Percentiles rank a stretch among this genome's conserved stretches.
Conservation (phyloP, 2,329 filamentous ascomycete genomes). For the Arthrobotrys pseudoclavata region DNA sequence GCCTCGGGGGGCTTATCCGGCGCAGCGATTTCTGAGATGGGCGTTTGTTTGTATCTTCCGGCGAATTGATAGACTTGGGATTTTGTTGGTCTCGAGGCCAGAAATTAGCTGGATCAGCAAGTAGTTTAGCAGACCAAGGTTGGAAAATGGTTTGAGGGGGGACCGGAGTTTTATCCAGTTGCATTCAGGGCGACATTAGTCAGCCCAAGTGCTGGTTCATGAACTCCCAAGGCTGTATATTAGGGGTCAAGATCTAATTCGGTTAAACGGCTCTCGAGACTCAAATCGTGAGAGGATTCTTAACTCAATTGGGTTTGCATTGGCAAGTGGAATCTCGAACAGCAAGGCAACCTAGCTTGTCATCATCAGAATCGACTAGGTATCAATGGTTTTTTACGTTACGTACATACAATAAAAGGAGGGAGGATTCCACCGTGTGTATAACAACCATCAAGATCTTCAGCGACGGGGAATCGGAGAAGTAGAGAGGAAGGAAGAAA, state of each 20-base stretch:
- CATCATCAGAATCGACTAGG: slow-evolving; percentile 17
- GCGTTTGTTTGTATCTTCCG: slow-evolving; percentile 17
- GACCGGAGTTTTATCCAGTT: neutral
- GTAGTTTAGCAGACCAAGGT: neutral
- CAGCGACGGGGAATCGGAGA: slow-evolving; percentile 1
- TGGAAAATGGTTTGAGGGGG: neutral
- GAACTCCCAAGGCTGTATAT: neutral
- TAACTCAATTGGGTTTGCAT: neutral
- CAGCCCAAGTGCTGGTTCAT: too few species aligned
- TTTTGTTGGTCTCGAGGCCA: too few species aligned
- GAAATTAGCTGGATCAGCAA: neutral
- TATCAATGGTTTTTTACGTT: slow-evolving; percentile 8
- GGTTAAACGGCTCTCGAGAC: neutral
- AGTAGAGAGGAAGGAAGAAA: neutral
- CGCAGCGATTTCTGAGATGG: neutral
- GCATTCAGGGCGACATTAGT: too few species aligned
- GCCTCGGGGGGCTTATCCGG: neutral
- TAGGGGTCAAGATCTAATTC: neutral
- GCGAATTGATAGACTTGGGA: neutral
- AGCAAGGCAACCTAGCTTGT: slow-evolving; percentile 7
- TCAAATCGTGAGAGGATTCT: neutral
- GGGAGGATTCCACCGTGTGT: slow-evolving; percentile 21
- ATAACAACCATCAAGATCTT: slow-evolving; percentile 27
- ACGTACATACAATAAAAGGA: slow-evolving; percentile 17
- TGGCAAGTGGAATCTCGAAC: neutral